Evolutionary conservation across 768 basidiomycete species (phyloP), one percentile per base, ranked within the genome.

Genomic region (Boletus sp.): DNA sequence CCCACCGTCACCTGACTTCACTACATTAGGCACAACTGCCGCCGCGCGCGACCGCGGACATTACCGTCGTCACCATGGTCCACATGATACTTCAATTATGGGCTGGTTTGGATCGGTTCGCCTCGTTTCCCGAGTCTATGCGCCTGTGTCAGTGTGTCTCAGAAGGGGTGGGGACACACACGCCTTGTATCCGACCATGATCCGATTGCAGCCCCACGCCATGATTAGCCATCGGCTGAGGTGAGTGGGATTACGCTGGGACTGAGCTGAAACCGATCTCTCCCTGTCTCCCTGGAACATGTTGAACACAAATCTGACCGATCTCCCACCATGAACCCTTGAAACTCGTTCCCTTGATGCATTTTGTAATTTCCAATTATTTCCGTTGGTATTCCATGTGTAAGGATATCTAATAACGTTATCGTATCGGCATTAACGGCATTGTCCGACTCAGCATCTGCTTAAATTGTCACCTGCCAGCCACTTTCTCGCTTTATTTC

Each of bases 1-100:
- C 51, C 32, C 37, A 41, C 55, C 24, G 24, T 59, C 63, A 58
- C 57, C 47, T 53, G 57, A 59, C 47, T 45, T 60, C 30, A 17
- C 17, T 32, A 14, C 14, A 36, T 15, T 36, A 29, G 11, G 17
- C 12, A 36, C 36, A 14, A n/a, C 7, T 7, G 29, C 42, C 33
- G 41, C 40, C 33, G 28, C 33, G 33, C 33, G 9, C 11, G 9
- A 35, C 33, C 2, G 11, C 44, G 20, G 54, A 44, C 20, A 44
- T 46, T 12, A 11, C 28, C 33, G 2, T 35, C 11, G 46, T 52
- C n/a, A 28, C 37, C 18, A 47, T 37, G 42, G 28, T 7, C 9
- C 39, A 40, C 30, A 30, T 51, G 48, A 50, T 41, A 28, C 17
- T 18, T 18, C 36, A 15, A 18, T 33, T 5, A 30, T 11, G 50